Base-by-base conservation (phyloP, 2,329 filamentous ascomycete species). In the Phaeosphaeria sp. region DNA sequence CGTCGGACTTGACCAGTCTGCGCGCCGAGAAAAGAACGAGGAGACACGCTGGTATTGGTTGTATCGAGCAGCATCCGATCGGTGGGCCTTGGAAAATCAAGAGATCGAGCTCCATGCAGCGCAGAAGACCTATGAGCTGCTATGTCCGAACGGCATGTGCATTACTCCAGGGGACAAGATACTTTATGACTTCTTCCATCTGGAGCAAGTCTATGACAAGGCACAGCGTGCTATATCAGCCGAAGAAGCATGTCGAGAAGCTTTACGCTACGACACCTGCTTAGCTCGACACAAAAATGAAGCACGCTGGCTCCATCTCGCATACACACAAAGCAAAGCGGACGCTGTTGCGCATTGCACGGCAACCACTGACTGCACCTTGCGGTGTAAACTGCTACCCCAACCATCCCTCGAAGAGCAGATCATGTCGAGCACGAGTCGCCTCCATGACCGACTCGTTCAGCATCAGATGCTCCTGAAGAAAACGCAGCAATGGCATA, bases 151-250 rank as follows among this genome's bases (percentile, higher is more conserved):
- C 13, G 45, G 24, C 1, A 13, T 39, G 1, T 63, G 61, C 47
- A 47, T 57, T 13, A 13, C 50, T 15, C 51, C 43, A 1, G 52
- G 46, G 8, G 61, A 60, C n/a, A 4, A 47, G 8, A 61, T 66
- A 15, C 21, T 65, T 7, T 63, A 56, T 56, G 57, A 61, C 13
- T 57, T 61, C 13, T 22, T 46, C 3, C 53, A 21, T 17, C 33
- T 64, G 1, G 56, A 60, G 20, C 49, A 49, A 18, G 42, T 51
- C 9, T 42, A 49, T 18, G 43, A 56, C 15, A 53, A 60, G 44
- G 22, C 56, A 20, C 49, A 51, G 6, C 48, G 46, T 25, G 44
- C 45, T 4, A 11, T n/a, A 36, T 24, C 50, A 7, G n/a, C 27
- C 2, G 57, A 59, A 30, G 42, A 48, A 18, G 25, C 49, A 5